Percentiles rank a stretch among this genome's conserved stretches.
Evolutionary conservation across 1,139 yeast species (phyloP).

Genomic region (Taphrina wiesneri): DNA sequence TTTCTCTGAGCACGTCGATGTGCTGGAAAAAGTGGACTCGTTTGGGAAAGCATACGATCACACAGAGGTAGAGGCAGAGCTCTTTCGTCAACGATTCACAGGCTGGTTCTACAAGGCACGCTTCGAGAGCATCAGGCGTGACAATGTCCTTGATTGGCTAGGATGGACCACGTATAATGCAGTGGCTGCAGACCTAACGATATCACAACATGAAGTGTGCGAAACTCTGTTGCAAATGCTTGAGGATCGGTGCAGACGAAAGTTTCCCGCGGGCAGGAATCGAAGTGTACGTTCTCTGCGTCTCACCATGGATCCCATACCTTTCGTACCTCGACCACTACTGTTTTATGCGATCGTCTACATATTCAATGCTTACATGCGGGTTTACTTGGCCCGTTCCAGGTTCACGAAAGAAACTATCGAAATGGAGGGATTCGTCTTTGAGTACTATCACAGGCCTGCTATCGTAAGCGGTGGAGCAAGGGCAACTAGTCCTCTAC

Average conservation of each 20-base stretch:
- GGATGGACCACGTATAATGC: slow-evolving; percentile 20
- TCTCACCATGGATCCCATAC: slow-evolving; percentile 23
- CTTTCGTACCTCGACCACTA: slow-evolving; percentile 24
- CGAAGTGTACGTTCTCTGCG: slow-evolving; percentile 1
- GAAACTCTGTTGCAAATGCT: background rate
- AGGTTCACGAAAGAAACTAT: background rate
- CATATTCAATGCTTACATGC: slow-evolving; percentile 1
- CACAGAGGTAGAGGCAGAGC: slow-evolving; percentile 7
- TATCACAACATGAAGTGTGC: background rate
- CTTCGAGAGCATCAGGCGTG: slow-evolving; percentile 15
- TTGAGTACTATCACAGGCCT: slow-evolving; percentile 21
- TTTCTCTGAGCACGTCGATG: background rate
- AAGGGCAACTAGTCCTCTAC: slow-evolving; percentile 2
- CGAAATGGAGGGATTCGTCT: background rate
- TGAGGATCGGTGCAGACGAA: slow-evolving; percentile 5
- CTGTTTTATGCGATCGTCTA: slow-evolving; percentile 14
- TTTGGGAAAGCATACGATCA: background rate
- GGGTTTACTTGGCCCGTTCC: background rate
- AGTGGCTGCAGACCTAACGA: background rate
- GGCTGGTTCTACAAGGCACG: slow-evolving; percentile 28
- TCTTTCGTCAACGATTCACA: slow-evolving; percentile 12
- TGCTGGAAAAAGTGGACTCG: background rate
- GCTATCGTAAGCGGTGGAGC: background rate
- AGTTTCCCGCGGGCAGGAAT: background rate
- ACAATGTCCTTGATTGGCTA: slow-evolving; percentile 21